A percentile compares a stretch with the other conserved stretches of the same genome.
These are phyloP conservation scores for Ramaria sp. DNA, from an alignment of 768 basidiomycete species.

Conservation along the genomic window DNA sequence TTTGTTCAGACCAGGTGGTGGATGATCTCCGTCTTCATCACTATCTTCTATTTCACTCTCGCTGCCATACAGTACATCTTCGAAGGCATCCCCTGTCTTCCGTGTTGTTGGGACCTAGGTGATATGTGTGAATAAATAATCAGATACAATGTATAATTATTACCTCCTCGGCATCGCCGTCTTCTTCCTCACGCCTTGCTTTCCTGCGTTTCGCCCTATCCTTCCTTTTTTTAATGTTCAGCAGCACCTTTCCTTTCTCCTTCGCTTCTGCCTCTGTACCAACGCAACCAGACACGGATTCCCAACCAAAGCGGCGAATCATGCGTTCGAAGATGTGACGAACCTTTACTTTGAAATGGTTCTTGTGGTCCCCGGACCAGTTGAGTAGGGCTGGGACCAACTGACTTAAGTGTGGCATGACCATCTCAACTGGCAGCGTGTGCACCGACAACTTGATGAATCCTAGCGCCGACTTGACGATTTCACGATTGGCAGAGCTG, in stretches of 20 bases:
- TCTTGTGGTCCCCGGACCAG: slow-evolving; percentile 98
- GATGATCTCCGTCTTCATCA: slow-evolving; percentile 36
- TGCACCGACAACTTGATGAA: slow-evolving; percentile 92
- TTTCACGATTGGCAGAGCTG: slow-evolving; percentile 90
- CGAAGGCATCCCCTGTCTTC: slow-evolving; percentile 79
- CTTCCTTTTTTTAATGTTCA: slow-evolving; percentile 93
- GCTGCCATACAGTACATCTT: slow-evolving; percentile 94
- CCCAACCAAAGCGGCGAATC: slow-evolving; percentile 82
- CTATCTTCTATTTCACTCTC: slow-evolving; percentile 81
- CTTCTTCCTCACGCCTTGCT: slow-evolving; percentile 40
- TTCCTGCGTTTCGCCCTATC: slow-evolving; percentile 88
- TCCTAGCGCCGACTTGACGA: slow-evolving; percentile 92
- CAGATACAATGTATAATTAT: slow-evolving; percentile 20
- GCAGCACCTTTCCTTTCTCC: slow-evolving; percentile 77
- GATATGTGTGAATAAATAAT: neutral
- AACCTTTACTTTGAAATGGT: slow-evolving; percentile 96
- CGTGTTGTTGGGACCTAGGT: slow-evolving; percentile 34
- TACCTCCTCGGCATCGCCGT: slow-evolving; percentile 30
- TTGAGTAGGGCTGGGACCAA: slow-evolving; percentile 77
- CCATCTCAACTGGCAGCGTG: slow-evolving; percentile 57
- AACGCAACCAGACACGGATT: slow-evolving; percentile 65
- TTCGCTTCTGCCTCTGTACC: slow-evolving; percentile 38
- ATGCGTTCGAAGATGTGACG: slow-evolving; percentile 95
- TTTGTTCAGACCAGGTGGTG: slow-evolving; percentile 24
- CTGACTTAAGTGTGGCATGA: slow-evolving; percentile 64